Evolutionary conservation across 2,329 filamentous ascomycete species (phyloP).

Genomic region (Trichoderma breve): DNA sequence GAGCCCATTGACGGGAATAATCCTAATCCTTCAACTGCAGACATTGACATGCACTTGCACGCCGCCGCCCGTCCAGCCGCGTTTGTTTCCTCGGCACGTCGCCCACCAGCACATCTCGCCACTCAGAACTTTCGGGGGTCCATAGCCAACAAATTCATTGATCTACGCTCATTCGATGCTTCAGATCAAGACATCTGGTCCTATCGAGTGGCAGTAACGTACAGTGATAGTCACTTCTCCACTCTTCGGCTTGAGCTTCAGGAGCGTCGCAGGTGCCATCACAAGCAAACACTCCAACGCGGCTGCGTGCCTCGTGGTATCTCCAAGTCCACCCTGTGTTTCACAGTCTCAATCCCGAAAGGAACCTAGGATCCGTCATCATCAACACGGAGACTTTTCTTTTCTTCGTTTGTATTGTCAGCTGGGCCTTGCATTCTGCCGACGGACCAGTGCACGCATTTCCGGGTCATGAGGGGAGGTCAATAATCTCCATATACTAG

Average conservation of each 20-base stretch:
- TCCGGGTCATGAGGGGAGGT: neutral
- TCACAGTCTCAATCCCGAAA: neutral
- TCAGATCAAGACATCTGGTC: neutral
- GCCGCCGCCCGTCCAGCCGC: neutral
- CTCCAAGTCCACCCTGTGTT: neutral
- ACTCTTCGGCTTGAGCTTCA: neutral
- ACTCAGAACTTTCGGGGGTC: neutral
- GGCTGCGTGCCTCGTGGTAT: neutral
- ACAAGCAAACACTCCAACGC: neutral
- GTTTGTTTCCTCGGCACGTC: neutral
- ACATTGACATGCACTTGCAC: neutral
- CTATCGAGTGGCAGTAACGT: neutral
- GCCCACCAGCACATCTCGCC: neutral
- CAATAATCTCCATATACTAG: neutral
- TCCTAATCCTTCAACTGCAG: neutral
- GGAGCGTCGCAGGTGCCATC: conserved; percentile 6
- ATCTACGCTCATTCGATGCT: neutral
- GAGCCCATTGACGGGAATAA: neutral
- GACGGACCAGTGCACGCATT: neutral
- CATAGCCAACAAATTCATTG: neutral
- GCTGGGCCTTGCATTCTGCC: neutral
- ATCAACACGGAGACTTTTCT: neutral
- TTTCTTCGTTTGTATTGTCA: neutral
- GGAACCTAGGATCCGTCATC: neutral
- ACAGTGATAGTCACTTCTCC: neutral